Base-by-base conservation (phyloP, 2,329 filamentous ascomycete species). In the Curvularia sp. region DNA sequence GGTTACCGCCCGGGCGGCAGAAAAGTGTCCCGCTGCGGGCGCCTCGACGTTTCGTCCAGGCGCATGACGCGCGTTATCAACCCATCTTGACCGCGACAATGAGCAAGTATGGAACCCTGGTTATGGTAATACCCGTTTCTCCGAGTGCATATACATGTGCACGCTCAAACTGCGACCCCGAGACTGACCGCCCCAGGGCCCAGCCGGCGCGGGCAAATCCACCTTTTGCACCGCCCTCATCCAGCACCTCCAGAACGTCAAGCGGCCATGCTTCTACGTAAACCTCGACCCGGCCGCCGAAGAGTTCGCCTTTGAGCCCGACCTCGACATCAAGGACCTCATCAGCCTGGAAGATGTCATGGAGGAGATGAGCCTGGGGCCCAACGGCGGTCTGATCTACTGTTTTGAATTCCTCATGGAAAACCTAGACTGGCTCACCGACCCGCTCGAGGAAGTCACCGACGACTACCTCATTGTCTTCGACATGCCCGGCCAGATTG, bases 401-500 rank as follows among this genome's bases (percentile, higher is more conserved):
- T 97, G 93, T 80, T 97, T 97, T 79, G 93, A 97, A 79, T 97
- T 96, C 76, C 86, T 97, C 45, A 88, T 97, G 75, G 91, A 97
- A 77, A 97, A 97, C 75, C 87, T 97, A 63, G 93, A 97, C 79
- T 97, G 95, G 79, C 82, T 97, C 49, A 91, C 90, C 46, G 90
- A 96, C 63, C 88, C 90, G 18, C 87, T 97, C 55, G 92, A 96
- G 69, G 86, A 88, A 41, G 83, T 96, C 55, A 94, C 92, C 9
- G 95, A 99, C 71, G 95, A 98, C 71, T 97, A 97, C 78, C 86
- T 99, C 63, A 96, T 98, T 78, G 91, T 99, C 63, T 93, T 99
- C 80, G 95, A 99, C 80, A 97, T 98, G 91, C 95, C 95, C 0
- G 95, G 95, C 56, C 95, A 99, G 81, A 98, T 99, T 78, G 95